Evolutionary conservation across 2,329 filamentous ascomycete species (phyloP).

Genomic region (Claviceps maximensis): DNA sequence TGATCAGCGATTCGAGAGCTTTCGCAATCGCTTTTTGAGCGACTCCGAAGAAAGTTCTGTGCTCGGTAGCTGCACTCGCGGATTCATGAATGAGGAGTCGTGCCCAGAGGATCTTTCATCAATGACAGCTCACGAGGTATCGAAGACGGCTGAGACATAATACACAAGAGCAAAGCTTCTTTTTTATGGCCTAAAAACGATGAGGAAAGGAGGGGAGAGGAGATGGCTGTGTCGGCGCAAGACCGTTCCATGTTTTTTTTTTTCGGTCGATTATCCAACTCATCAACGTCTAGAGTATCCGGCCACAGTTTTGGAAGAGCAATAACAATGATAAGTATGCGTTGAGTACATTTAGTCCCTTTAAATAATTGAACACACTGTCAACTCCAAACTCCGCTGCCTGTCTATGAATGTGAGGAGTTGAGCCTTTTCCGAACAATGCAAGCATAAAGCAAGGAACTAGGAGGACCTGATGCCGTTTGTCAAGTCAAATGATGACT

Average conservation of each 20-base stretch:
- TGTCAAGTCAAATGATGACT: background rate
- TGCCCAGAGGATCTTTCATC: background rate
- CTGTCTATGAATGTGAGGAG: background rate
- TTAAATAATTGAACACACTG: constrained; percentile 1
- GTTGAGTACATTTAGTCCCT: constrained; percentile 7
- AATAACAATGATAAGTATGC: constrained; percentile 7
- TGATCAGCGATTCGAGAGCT: constrained; percentile 3
- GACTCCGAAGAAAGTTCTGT: constrained; percentile 3
- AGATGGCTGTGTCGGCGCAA: background rate
- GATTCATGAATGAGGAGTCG: background rate
- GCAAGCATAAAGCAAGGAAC: background rate
- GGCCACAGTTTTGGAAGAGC: constrained; percentile 5
- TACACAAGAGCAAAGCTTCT: background rate
- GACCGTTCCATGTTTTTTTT: background rate
- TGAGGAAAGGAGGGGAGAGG: background rate
- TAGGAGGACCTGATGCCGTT: background rate
- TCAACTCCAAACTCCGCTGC: constrained; percentile 1
- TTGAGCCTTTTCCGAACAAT: background rate
- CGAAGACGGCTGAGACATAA: background rate
- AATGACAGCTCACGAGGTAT: background rate
- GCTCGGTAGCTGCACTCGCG: background rate
- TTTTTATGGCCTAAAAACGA: background rate
- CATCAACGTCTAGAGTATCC: background rate
- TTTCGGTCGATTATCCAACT: background rate
- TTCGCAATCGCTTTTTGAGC: constrained; percentile 6